Evolutionary conservation across 2,329 filamentous ascomycete genomes (phyloP).

Genomic region (Sphaceloma murrayae): DNA sequence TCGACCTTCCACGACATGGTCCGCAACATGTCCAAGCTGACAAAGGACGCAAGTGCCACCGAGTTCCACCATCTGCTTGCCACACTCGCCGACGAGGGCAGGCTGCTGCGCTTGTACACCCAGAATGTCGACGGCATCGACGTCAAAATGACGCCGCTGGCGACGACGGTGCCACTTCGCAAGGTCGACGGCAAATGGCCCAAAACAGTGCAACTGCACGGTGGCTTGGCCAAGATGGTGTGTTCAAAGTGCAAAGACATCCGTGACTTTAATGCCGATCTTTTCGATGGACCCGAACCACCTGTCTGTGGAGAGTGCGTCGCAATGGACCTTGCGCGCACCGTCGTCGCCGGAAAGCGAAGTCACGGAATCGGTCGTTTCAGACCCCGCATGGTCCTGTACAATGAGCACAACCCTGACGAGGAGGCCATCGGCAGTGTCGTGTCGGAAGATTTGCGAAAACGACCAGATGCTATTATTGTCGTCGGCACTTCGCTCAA

Average conservation of each 20-base stretch:
- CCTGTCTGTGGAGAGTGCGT: constrained; percentile 70
- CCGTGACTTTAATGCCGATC: constrained; percentile 61
- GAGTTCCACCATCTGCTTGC: constrained; percentile 89
- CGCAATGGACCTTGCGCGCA: constrained; percentile 65
- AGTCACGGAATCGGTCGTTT: constrained; percentile 88
- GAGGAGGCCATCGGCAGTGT: constrained; percentile 92
- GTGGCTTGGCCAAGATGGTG: constrained; percentile 89
- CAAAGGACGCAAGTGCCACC: constrained; percentile 68
- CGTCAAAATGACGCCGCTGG: constrained; percentile 67
- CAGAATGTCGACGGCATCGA: constrained; percentile 98
- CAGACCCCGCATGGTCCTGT: constrained; percentile 86
- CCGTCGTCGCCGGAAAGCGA: constrained; percentile 67
- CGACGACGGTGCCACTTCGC: constrained; percentile 70
- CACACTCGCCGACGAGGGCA: constrained; percentile 75
- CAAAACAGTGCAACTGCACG: constrained; percentile 83
- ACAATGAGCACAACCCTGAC: constrained; percentile 95
- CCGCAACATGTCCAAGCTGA: constrained; percentile 71
- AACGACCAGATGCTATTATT: constrained; percentile 80
- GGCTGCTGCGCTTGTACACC: constrained; percentile 81
- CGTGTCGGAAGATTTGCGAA: constrained; percentile 72
- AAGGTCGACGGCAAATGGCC: constrained; percentile 69
- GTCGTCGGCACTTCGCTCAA: constrained; percentile 95
- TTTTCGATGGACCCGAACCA: constrained; percentile 77
- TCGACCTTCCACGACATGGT: constrained; percentile 95
- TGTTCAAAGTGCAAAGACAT: constrained; percentile 85